Percentiles rank a stretch among this genome's conserved stretches.
These are phyloP conservation scores for Tanozyma kutaoensis DNA, from an alignment of 805 yeast species.

Conservation along the genomic window DNA sequence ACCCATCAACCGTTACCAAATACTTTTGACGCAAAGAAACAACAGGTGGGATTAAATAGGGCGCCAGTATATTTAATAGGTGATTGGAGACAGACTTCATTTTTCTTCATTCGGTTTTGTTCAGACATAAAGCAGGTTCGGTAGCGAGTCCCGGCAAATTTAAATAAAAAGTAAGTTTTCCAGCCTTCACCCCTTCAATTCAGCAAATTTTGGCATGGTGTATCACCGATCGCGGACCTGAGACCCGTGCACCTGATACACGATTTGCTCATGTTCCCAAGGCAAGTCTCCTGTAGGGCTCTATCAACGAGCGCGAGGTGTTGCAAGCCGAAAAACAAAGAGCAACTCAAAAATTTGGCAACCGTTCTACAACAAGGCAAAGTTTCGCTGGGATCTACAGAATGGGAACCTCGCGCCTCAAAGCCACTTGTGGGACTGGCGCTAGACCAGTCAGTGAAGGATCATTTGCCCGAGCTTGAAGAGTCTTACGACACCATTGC, in stretches of 20 bases:
- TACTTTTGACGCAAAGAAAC: too few species aligned
- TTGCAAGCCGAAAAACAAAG: constrained; percentile 11
- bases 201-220: neutral
- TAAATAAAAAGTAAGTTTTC: neutral
- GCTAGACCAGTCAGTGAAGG: constrained; percentile 1
- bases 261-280: neutral
- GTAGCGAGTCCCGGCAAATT: neutral
- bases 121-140: too few species aligned
- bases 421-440: neutral
- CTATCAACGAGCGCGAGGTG: neutral
- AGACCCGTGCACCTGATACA: neutral
- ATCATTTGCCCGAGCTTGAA: constrained; percentile 5
- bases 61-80: too few species aligned
- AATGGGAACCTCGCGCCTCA: neutral
- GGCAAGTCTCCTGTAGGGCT: neutral
- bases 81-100: too few species aligned
- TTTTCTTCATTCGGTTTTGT: too few species aligned
- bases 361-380: constrained; percentile 18
- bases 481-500: constrained; percentile 15
- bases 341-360: constrained; percentile 18
- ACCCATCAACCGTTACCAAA: too few species aligned
- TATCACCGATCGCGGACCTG: neutral
- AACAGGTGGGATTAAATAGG: too few species aligned
- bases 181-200: too few species aligned
- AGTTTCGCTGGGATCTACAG: constrained; percentile 2